Conservation (phyloP, 2,329 filamentous ascomycete genomes). For the Botrytis galanthina region DNA sequence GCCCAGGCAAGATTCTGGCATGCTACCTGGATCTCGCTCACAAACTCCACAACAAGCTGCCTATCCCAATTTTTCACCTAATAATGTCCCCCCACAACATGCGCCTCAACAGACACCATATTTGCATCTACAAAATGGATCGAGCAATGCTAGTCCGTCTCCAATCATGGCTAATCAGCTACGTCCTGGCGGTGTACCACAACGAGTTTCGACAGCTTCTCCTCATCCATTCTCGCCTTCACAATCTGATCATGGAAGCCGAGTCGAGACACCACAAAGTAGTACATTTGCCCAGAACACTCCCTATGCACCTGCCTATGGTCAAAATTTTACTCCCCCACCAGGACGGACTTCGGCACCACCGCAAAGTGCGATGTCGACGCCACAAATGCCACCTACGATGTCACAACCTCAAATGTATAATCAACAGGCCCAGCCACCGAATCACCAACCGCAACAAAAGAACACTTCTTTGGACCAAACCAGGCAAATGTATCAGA, state of each 20-base stretch:
- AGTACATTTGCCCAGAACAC: conserved; percentile 63
- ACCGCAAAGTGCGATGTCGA: conserved; percentile 54
- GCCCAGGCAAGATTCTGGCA: conserved; percentile 70
- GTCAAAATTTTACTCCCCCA: conserved; percentile 56
- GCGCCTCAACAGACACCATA: conserved; percentile 65
- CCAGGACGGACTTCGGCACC: conserved; percentile 54
- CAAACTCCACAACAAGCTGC: conserved; percentile 79
- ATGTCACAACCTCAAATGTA: conserved; percentile 41
- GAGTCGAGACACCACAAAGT: conserved; percentile 68
- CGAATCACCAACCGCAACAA: conserved; percentile 44
- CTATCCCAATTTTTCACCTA: conserved; percentile 68
- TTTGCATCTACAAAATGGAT: conserved; percentile 78
- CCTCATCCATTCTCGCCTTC: conserved; percentile 87
- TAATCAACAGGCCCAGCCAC: conserved; percentile 34
- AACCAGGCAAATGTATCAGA: conserved; percentile 75
- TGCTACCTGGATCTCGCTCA: conserved; percentile 79
- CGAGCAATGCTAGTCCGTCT: conserved; percentile 83
- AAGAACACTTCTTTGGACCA: conserved; percentile 58
- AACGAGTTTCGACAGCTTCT: conserved; percentile 85
- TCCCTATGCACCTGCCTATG: conserved; percentile 57
- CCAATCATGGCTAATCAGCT: conserved; percentile 86
- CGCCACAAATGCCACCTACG: conserved; percentile 45
- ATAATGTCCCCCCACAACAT: conserved; percentile 58
- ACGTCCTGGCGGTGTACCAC: conserved; percentile 67
- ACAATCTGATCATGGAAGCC: conserved; percentile 68